Evolutionary conservation across 495 filamentous ascomycete genomes (phyloP).

Genomic region (Aspergillus nidulans): DNA sequence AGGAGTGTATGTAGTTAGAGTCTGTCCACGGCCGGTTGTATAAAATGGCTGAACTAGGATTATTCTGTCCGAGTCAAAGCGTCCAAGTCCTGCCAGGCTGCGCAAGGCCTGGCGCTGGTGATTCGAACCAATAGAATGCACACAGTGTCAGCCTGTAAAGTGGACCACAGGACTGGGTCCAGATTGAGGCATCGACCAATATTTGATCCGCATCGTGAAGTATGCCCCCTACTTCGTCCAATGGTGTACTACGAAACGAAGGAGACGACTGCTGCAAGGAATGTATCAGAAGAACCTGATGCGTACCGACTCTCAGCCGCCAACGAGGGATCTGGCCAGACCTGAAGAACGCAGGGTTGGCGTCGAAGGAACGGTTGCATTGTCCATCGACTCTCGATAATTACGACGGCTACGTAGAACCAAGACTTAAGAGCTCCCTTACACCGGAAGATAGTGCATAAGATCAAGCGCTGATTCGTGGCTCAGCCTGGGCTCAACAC

Average conservation of each 20-base stretch:
- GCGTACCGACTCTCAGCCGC: background rate
- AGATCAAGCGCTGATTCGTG: conserved; percentile 11
- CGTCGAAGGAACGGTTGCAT: background rate
- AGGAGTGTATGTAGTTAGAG: background rate
- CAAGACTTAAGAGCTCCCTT: background rate
- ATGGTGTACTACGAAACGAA: background rate
- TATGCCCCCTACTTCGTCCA: background rate
- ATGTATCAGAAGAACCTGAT: background rate
- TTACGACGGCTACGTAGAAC: background rate
- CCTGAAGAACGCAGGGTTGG: no score
- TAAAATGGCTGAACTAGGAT: background rate
- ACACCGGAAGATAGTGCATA: background rate
- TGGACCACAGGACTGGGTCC: background rate
- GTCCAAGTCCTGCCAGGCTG: background rate
- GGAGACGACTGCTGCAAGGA: background rate
- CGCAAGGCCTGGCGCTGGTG: background rate
- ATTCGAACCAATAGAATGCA: conserved; percentile 2
- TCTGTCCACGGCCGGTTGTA: background rate
- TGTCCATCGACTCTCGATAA: background rate
- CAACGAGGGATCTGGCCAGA: no score
- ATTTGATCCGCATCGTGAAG: background rate
- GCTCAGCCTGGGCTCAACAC: conserved; percentile 5
- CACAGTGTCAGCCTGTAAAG: background rate
- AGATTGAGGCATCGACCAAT: background rate
- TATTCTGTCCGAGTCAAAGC: conserved; percentile 5